These are phyloP conservation scores for Chenopodium formosanum DNA, from an alignment of 148 eudicot genomes.

Conservation along the genomic window DNA sequence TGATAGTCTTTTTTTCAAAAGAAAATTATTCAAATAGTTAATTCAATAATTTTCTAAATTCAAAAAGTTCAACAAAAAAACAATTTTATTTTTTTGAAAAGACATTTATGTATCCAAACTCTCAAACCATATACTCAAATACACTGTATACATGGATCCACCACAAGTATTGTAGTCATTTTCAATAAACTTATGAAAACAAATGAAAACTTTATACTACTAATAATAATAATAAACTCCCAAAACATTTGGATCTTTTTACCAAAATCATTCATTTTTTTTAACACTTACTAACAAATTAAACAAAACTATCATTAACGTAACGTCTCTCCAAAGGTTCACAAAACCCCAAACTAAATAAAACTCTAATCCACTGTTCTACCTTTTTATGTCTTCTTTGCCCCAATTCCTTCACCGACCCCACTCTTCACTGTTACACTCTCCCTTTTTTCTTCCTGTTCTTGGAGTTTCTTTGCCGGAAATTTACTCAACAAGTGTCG, in stretches of 20 bases:
- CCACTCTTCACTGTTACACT: slow-evolving; percentile 32
- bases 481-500: slow-evolving; percentile 14
- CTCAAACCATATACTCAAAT: neutral
- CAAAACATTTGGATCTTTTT: neutral
- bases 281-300: neutral
- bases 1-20: no score
- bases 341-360: slow-evolving; percentile 46
- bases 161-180: slow-evolving; percentile 3
- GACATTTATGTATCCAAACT: neutral
- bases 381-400: slow-evolving; percentile 20
- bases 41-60: neutral
- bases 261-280: neutral
- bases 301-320: slow-evolving; percentile 33
- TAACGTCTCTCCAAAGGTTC: slow-evolving; percentile 65
- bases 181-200: neutral
- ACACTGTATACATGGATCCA: neutral
- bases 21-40: no score
- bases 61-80: neutral
- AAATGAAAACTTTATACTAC: neutral
- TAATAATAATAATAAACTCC: neutral
- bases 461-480: slow-evolving; percentile 18
- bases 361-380: slow-evolving; percentile 14
- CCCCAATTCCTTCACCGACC: slow-evolving; percentile 26
- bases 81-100: neutral
- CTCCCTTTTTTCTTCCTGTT: slow-evolving; percentile 22